Conservation (phyloP, 2,329 filamentous ascomycete genomes). For the Cadophora luteo-olivacea region DNA sequence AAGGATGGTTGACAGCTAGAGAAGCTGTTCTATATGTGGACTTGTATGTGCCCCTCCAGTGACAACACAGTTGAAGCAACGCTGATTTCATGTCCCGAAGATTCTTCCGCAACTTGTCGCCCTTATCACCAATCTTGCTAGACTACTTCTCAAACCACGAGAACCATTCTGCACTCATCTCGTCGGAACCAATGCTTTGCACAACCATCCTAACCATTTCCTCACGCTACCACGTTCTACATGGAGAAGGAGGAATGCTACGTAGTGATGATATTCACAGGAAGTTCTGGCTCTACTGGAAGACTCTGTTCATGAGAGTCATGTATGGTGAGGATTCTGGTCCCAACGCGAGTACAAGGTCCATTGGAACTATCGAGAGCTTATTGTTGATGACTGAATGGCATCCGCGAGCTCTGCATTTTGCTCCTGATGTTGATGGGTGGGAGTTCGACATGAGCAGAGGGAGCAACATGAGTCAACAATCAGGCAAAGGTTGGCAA, state of each 20-base stretch:
- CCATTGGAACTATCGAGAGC: slow-evolving; percentile 59
- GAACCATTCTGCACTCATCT: slow-evolving; percentile 55
- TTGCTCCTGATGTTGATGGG: slow-evolving; percentile 58
- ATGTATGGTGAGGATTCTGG: slow-evolving; percentile 60
- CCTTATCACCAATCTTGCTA: slow-evolving; percentile 56
- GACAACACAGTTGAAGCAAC: not conserved
- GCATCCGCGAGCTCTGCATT: slow-evolving; percentile 60
- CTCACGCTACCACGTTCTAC: slow-evolving; percentile 55
- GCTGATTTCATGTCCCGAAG: not conserved
- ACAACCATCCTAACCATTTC: slow-evolving; percentile 61
- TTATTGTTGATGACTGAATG: slow-evolving; percentile 61
- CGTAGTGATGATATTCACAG: slow-evolving; percentile 60
- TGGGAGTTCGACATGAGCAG: slow-evolving; percentile 57
- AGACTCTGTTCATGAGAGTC: slow-evolving; percentile 58
- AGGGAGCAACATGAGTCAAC: not conserved
- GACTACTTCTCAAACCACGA: slow-evolving; percentile 56
- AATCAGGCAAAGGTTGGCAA: not conserved
- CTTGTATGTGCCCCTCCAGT: slow-evolving; percentile 44
- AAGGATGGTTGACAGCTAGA: slow-evolving; percentile 61
- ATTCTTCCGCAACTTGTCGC: slow-evolving; percentile 58
- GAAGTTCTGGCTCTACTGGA: slow-evolving; percentile 60
- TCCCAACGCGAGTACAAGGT: slow-evolving; percentile 55
- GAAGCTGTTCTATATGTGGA: slow-evolving; percentile 61
- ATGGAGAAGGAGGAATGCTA: slow-evolving; percentile 51
- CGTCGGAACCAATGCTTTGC: slow-evolving; percentile 58